Conservation (phyloP, 768 basidiomycete species). For the Hypholoma fasciculare region DNA sequence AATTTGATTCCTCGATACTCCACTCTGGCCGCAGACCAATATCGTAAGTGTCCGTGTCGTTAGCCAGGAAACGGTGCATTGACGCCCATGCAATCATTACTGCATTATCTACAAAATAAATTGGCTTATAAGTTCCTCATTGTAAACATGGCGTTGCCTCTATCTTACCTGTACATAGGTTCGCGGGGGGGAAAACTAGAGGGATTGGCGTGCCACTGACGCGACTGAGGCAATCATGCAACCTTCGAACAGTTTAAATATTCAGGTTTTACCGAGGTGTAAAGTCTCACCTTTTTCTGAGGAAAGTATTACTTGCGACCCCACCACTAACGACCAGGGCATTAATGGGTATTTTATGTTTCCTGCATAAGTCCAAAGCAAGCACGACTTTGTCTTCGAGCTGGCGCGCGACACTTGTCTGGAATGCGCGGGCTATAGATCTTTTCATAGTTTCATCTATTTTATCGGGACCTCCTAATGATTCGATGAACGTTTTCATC, state of each 20-base stretch:
- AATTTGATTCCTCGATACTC: constrained; percentile 62
- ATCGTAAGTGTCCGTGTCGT: constrained; percentile 61
- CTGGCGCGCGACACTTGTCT: constrained; percentile 68
- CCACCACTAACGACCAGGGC: constrained; percentile 88
- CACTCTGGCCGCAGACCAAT: constrained; percentile 70
- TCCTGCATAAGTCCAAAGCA: constrained; percentile 45
- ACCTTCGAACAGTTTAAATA: constrained; percentile 18
- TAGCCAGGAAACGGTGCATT: constrained; percentile 72
- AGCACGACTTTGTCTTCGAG: constrained; percentile 73
- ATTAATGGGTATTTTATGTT: constrained; percentile 42
- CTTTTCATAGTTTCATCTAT: constrained; percentile 38
- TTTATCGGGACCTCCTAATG: constrained; percentile 39
- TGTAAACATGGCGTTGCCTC: neutral
- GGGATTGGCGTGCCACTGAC: constrained; percentile 30
- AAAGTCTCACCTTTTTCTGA: constrained; percentile 59
- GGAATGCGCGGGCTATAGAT: constrained; percentile 71
- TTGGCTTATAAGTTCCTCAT: neutral
- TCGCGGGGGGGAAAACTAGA: constrained; percentile 72
- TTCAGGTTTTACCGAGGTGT: neutral
- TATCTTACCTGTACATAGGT: constrained; percentile 74
- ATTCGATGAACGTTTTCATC: constrained; percentile 57
- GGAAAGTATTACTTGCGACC: constrained; percentile 82
- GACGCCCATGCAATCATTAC: constrained; percentile 97
- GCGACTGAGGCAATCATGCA: constrained; percentile 27
- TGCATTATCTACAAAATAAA: constrained; percentile 72